Percentiles rank a stretch among this genome's conserved stretches.
Evolutionary conservation across 2,329 filamentous ascomycete genomes (phyloP).

Genomic region (Orbilia javanica): DNA sequence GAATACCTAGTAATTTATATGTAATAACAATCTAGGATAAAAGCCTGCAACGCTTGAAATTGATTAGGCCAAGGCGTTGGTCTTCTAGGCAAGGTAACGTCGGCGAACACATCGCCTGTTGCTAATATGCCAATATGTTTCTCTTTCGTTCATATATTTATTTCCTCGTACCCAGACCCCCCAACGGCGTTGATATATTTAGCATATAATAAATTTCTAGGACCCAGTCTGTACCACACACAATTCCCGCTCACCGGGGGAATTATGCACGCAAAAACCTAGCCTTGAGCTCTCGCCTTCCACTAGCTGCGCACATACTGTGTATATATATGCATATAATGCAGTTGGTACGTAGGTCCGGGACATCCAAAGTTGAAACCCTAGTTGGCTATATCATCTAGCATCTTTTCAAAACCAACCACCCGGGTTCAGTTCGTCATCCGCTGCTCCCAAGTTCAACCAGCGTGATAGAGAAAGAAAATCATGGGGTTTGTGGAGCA

Average conservation of each 20-base stretch:
- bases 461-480: no score
- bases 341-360: no score
- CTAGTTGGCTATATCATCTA: no score
- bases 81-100: not conserved
- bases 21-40: not conserved
- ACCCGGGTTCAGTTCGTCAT: no score
- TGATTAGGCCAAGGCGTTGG: not conserved
- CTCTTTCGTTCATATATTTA: not conserved
- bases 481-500: constrained; percentile 1
- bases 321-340: no score
- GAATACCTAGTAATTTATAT: not conserved
- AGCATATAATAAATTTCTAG: not conserved
- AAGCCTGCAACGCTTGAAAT: not conserved
- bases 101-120: not conserved
- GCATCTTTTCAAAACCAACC: no score
- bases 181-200: no score
- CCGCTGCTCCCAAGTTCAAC: no score
- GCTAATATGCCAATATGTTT: not conserved
- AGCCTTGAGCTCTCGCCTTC: not conserved
- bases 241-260: not conserved
- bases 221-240: not conserved
- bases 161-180: no score
- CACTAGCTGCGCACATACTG: not conserved
- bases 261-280: not conserved
- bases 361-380: no score